Base-by-base conservation (phyloP, 495 filamentous ascomycete species). In the Rusavskia elegans region DNA sequence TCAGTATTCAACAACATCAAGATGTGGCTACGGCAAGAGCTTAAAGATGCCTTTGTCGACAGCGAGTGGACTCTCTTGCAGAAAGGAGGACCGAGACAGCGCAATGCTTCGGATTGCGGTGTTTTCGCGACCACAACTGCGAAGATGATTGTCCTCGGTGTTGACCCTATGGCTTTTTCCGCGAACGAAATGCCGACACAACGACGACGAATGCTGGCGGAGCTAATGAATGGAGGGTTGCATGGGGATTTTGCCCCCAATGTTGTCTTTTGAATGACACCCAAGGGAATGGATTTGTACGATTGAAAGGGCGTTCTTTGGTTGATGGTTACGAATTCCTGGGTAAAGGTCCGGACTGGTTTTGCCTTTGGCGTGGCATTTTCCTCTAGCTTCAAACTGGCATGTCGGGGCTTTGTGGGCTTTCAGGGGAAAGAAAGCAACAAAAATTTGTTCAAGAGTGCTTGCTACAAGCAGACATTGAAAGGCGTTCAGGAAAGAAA, bases 31-130 rank as follows among this genome's bases (percentile, higher is more conserved):
- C 59, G 62, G 21, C 65, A 64, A 29, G 77, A 82, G 53, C 67
- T 93, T 11, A 77, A 75, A 3, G 55, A 67, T 0, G 59, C 65
- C 14, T 90, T 74, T 54, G 64, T 70, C 8, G 73, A 73, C 19
- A 63, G 63, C 0, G 82, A 92, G 32, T 93, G 88, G 87, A 63
- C 56, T 2, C 63, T 71, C 0, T 63, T 76, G 2, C 61, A 64
- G 0, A 66, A 51, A 9, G 54, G 51, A 9, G 61, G 60, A 25
- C 78, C 81, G 0, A 61, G 57, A 8, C 88, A 95, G 56, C 67
- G 67, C 45, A 93, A 93, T 57, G 74, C 74, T 1, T 79, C 68
- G 53, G 88, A 95, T 60, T 95, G 88, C 54, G 88, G 88, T 6
- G 82, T 88, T 3, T 93, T 90, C 58, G 73, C 81, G 5, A 74